Percentiles rank a stretch among this genome's conserved stretches.
Evolutionary conservation across 1,284 basidiomycete genomes (phyloP).

Genomic region (Ustilago bromivora): DNA sequence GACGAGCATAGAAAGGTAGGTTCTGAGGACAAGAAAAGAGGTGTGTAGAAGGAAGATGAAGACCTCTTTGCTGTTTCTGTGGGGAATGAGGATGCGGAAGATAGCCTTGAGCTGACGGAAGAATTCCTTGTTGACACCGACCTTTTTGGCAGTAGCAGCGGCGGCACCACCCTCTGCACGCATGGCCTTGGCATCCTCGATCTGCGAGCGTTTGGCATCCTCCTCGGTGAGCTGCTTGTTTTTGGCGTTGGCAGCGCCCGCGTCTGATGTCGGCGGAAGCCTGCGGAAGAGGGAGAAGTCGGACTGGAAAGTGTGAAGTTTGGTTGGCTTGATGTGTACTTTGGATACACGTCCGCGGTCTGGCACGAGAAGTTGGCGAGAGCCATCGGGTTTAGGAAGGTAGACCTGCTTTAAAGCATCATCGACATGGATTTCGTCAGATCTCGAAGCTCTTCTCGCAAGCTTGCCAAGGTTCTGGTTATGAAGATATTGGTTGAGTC

Average conservation of each 20-base stretch:
- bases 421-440: constrained; percentile 31
- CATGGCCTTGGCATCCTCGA: constrained; percentile 59
- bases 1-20: constrained; percentile 79
- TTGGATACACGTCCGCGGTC: constrained; percentile 64
- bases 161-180: constrained; percentile 61
- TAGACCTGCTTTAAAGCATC: constrained; percentile 66
- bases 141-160: constrained; percentile 66
- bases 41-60: constrained; percentile 84
- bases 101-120: constrained; percentile 74
- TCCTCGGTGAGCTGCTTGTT: constrained; percentile 39
- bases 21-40: constrained; percentile 86
- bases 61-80: constrained; percentile 75
- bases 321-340: constrained; percentile 69
- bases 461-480: constrained; percentile 18
- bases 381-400: constrained; percentile 53
- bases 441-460: constrained; percentile 18
- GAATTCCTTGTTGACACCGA: constrained; percentile 80
- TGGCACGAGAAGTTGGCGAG: constrained; percentile 64
- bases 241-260: constrained; percentile 25
- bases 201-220: constrained; percentile 35
- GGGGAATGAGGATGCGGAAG: constrained; percentile 66
- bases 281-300: constrained; percentile 63
- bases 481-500: constrained; percentile 23
- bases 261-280: constrained; percentile 58
- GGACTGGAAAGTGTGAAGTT: constrained; percentile 62